Evolutionary conservation across 2,329 filamentous ascomycete species (phyloP).

Genomic region (Grosmannia huntii): DNA sequence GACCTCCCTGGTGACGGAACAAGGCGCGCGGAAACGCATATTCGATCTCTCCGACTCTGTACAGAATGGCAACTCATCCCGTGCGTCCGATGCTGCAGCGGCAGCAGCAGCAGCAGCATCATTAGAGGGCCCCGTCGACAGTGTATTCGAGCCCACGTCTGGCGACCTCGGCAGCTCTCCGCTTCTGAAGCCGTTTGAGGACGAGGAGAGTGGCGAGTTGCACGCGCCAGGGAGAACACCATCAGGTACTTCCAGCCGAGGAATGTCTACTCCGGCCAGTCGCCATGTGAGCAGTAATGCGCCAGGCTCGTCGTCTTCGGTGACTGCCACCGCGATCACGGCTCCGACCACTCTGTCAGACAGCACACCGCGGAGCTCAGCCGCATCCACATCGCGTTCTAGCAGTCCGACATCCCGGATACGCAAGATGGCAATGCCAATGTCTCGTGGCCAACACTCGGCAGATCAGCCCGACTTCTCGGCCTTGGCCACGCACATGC

Average conservation of each 20-base stretch:
- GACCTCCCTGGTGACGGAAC: slow-evolving; percentile 41
- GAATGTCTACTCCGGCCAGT: neutral
- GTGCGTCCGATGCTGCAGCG: slow-evolving; percentile 6
- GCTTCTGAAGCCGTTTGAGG: slow-evolving; percentile 46
- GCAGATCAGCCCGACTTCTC: slow-evolving; percentile 68
- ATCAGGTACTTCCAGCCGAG: slow-evolving; percentile 4
- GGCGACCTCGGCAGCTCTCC: slow-evolving; percentile 67
- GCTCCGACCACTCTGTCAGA: slow-evolving; percentile 50
- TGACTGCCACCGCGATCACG: slow-evolving; percentile 50
- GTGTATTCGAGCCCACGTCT: slow-evolving; percentile 70
- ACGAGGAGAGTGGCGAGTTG: slow-evolving; percentile 14
- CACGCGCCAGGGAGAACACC: neutral
- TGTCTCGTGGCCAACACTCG: slow-evolving; percentile 30
- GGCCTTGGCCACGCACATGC: slow-evolving; percentile 75
- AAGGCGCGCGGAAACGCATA: slow-evolving; percentile 44
- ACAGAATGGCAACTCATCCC: slow-evolving; percentile 16
- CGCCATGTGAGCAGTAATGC: slow-evolving; percentile 5
- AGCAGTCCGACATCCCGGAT: slow-evolving; percentile 45
- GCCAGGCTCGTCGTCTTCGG: slow-evolving; percentile 32
- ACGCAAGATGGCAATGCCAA: slow-evolving; percentile 46
- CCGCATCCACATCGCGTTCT: slow-evolving; percentile 53
- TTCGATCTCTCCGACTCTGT: slow-evolving; percentile 61
- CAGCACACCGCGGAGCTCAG: slow-evolving; percentile 56
- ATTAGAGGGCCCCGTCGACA: slow-evolving; percentile 42
- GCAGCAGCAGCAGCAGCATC: slow-evolving; percentile 20